Evolutionary conservation across 2,329 filamentous ascomycete species (phyloP), one percentile per base, ranked within the genome.

Genomic region (Scorias spongiosa): DNA sequence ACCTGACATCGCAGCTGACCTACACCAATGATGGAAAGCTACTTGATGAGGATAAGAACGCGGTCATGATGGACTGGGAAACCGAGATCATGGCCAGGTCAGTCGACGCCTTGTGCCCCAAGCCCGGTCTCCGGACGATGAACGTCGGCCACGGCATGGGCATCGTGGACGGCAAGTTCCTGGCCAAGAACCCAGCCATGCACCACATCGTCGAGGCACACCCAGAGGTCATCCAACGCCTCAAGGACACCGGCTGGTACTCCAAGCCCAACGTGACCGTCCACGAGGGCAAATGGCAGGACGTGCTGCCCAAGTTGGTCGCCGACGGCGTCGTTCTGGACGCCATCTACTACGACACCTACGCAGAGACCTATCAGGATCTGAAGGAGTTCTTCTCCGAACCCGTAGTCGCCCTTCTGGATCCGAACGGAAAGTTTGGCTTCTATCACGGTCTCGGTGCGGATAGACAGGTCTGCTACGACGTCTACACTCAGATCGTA

Each of bases 301-400:
- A 71, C 36, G 56, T 71, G 8, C 56, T 71, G 2, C 66, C 67
- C 1, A 58, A 58, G 30, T 59, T 71, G 0, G 57, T 68, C 2
- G 63, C 64, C 46, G 56, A 67, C 45, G 65, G 63, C 34, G 57
- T 62, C 5, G 52, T 58, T 17, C 67, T 71, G 43, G 67, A 72
- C 47, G 68, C 62, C 10, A 69, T 98, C 52, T 98, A 96, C 68
- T 96, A 95, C 57, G 91, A 98, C 59, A 98, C 91, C 0, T 96
- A 96, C 62, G 91, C 87, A 6, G 91, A 98, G 65, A 84, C 91
- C 50, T 98, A 96, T 63, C 70, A 71, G 2, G 84, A 89, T 60
- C 76, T 96, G 26, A 81, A 81, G 40, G 71, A 79, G 47, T 95
- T 96, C 67, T 94, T 96, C 60, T 81, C 75, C 2, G 91, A 96